Evolutionary conservation across 345 rosid genomes (phyloP).

Genomic region (Salix udensis): DNA sequence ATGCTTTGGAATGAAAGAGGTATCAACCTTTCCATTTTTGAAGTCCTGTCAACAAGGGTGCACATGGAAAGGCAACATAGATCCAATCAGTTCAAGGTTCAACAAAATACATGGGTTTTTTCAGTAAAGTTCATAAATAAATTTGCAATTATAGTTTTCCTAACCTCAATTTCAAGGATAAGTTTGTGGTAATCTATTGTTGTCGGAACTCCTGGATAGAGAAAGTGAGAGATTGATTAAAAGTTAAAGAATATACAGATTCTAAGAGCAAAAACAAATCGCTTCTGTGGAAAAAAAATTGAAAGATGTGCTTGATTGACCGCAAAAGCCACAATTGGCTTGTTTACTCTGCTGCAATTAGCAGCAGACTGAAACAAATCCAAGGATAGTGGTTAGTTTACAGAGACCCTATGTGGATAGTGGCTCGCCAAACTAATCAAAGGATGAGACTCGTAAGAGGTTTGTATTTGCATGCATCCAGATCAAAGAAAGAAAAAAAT

Average conservation of each 20-base stretch:
- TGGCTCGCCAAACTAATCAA: not conserved
- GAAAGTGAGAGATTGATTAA: conserved; percentile 5
- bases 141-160: conserved; percentile 17
- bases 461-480: not conserved
- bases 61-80: conserved; percentile 4
- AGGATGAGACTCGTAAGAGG: not conserved
- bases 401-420: not conserved
- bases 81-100: not conserved
- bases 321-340: not conserved
- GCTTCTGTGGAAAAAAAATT: not conserved
- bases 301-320: not conserved
- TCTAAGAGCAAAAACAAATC: not conserved
- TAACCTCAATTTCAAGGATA: conserved; percentile 89
- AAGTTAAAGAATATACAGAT: not conserved
- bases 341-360: not conserved
- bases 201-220: conserved; percentile 79
- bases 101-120: not conserved
- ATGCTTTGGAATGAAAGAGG: conserved; percentile 96
- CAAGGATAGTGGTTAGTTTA: too few relatives aligned
- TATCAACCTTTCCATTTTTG: conserved; percentile 89
- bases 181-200: conserved; percentile 95
- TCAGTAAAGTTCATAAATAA: not conserved
- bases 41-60: conserved; percentile 60
- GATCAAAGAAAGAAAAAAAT: too few relatives aligned
- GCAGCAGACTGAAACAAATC: not conserved